Percentiles rank a stretch among this genome's conserved stretches.
These are phyloP conservation scores for Botrytis aclada DNA, from an alignment of 2,329 filamentous ascomycete species.

Conservation along the genomic window DNA sequence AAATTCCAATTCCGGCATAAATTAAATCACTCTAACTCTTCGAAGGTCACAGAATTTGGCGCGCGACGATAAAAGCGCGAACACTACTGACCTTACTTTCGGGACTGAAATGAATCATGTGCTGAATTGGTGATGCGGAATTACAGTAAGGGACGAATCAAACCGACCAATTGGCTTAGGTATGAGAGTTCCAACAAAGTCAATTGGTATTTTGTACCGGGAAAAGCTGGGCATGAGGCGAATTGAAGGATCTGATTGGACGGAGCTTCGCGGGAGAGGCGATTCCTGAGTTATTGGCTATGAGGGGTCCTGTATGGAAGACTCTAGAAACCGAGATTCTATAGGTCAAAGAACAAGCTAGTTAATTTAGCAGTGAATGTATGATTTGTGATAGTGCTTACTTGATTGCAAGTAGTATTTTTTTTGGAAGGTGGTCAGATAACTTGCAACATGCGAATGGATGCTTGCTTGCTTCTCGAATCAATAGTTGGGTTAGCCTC, in stretches of 20 bases:
- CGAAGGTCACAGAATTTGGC: background rate
- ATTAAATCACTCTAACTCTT: background rate
- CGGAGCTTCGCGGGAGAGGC: background rate
- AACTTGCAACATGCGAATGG: background rate
- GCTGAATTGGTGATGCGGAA: slow-evolving; percentile 11
- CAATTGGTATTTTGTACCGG: background rate
- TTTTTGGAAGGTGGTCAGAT: slow-evolving; percentile 9
- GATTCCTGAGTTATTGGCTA: slow-evolving; percentile 6
- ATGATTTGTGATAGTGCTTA: slow-evolving; percentile 11
- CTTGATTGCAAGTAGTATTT: background rate
- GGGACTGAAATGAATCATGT: slow-evolving; percentile 14
- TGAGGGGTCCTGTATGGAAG: background rate
- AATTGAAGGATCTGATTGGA: background rate
- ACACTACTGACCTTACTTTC: slow-evolving; percentile 7
- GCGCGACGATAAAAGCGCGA: slow-evolving; percentile 9
- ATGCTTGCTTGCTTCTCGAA: background rate
- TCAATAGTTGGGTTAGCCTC: background rate
- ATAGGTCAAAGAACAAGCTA: background rate
- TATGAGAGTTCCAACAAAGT: background rate
- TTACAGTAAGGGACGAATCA: slow-evolving; percentile 1
- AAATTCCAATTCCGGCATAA: background rate
- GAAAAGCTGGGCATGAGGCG: background rate
- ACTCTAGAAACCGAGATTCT: background rate
- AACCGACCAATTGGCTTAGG: background rate
- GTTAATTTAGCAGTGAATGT: background rate